A percentile compares a stretch with the other conserved stretches of the same genome.
These are phyloP conservation scores for Jasminum sambac DNA, from an alignment of 257 asterid species.

Conservation along the genomic window DNA sequence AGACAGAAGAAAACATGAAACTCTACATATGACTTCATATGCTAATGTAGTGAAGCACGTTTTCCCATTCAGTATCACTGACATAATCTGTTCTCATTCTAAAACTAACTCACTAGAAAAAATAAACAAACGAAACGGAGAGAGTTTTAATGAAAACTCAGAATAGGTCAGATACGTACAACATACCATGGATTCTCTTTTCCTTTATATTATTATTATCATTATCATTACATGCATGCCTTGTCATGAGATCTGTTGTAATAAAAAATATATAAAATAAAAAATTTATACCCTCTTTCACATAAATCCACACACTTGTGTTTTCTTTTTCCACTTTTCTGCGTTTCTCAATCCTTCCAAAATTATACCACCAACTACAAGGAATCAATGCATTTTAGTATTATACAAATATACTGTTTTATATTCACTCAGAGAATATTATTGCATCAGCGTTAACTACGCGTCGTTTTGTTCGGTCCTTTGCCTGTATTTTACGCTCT, in stretches of 20 bases:
- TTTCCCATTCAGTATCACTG: slow-evolving; percentile 57
- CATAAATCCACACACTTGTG: slow-evolving; percentile 56
- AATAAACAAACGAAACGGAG: slow-evolving; percentile 16
- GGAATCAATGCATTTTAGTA: slow-evolving; percentile 73
- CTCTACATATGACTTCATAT: slow-evolving; percentile 33
- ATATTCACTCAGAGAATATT: slow-evolving; percentile 57
- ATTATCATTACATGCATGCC: slow-evolving; percentile 25
- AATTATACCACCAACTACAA: slow-evolving; percentile 71
- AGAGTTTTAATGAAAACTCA: slow-evolving; percentile 26
- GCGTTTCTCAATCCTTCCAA: slow-evolving; percentile 76
- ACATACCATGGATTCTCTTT: slow-evolving; percentile 83
- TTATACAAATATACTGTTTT: slow-evolving; percentile 35
- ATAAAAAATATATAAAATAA: no score
- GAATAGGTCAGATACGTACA: slow-evolving; percentile 58
- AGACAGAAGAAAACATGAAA: not conserved
- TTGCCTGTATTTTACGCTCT: slow-evolving; percentile 7
- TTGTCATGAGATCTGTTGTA: slow-evolving; percentile 25
- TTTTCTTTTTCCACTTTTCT: slow-evolving; percentile 47
- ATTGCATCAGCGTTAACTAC: slow-evolving; percentile 54
- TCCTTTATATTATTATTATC: slow-evolving; percentile 27
- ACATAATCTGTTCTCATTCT: slow-evolving; percentile 28
- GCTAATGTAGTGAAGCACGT: slow-evolving; percentile 31
- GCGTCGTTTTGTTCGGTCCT: slow-evolving; percentile 42
- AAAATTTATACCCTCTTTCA: not conserved
- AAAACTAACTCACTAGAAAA: slow-evolving; percentile 6